Conservation (phyloP, 352 stramenopile genomes). For the Phytophthora sp. region DNA sequence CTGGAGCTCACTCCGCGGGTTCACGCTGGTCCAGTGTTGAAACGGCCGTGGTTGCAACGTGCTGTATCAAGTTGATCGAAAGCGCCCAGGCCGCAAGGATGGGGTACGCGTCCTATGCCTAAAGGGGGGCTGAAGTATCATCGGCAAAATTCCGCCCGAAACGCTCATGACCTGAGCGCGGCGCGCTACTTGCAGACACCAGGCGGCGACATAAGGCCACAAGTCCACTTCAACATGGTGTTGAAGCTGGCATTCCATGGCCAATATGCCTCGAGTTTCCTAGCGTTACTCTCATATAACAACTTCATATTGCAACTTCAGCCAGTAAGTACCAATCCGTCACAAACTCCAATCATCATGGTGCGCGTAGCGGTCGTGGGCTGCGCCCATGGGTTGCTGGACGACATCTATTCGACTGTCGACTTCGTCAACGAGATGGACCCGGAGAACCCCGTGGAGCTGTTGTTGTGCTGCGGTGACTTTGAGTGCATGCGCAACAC, state of each 20-base stretch:
- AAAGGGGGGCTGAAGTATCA: slow-evolving; percentile 24
- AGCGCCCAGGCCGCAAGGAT: no score
- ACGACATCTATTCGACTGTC: slow-evolving; percentile 97
- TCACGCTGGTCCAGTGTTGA: no score
- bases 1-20: no score
- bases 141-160: slow-evolving; percentile 22
- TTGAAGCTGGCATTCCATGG: not conserved
- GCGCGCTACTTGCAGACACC: slow-evolving; percentile 7
- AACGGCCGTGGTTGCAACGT: no score
- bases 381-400: slow-evolving; percentile 98
- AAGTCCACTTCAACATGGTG: no score
- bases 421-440: slow-evolving; percentile 91
- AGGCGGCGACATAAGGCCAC: no score
- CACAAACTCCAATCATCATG: slow-evolving; percentile 27
- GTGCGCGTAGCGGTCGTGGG: slow-evolving; percentile 95
- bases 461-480: slow-evolving; percentile 98
- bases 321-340: not conserved
- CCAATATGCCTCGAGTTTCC: no score
- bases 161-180: slow-evolving; percentile 12
- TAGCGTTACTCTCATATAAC: not conserved
- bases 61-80: no score
- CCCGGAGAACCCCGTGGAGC: slow-evolving; percentile 82
- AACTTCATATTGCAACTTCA: slow-evolving; percentile 15
- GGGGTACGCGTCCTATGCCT: no score
- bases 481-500: slow-evolving; percentile 98